Conservation (phyloP, 2,329 filamentous ascomycete species). For the Aureobasidium lini region DNA sequence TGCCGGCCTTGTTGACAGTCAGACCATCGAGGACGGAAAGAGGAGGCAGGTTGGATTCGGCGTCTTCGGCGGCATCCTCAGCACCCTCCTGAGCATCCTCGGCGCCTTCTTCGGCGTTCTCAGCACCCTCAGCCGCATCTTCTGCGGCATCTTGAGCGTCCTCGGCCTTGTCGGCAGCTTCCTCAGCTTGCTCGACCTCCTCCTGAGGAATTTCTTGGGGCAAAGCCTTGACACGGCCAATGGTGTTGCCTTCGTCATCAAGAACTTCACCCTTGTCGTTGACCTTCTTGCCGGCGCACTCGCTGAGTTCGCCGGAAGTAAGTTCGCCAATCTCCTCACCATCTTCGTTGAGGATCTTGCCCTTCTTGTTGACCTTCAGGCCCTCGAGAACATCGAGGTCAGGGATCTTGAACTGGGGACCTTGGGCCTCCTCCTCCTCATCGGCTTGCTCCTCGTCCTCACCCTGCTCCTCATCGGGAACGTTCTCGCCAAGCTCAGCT, state of each 20-base stretch:
- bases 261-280: conserved; percentile 58
- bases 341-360: conserved; percentile 45
- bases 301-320: conserved; percentile 49
- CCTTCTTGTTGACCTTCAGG: conserved; percentile 53
- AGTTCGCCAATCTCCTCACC: conserved; percentile 48
- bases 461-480: conserved; percentile 24
- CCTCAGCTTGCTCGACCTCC: conserved; percentile 27
- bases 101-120: conserved; percentile 24
- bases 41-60: conserved; percentile 34
- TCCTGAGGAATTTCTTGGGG: conserved; percentile 33
- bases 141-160: conserved; percentile 32
- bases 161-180: conserved; percentile 23
- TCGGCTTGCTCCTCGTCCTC: conserved; percentile 25
- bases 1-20: conserved; percentile 44
- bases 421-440: conserved; percentile 18
- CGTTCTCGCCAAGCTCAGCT: conserved; percentile 39
- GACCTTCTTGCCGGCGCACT: conserved; percentile 59
- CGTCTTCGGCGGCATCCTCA: conserved; percentile 27
- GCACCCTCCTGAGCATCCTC: conserved; percentile 23
- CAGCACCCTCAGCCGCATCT: conserved; percentile 24
- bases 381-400: conserved; percentile 43
- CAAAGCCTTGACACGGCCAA: conserved; percentile 52
- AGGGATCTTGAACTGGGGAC: conserved; percentile 30
- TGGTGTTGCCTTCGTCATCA: conserved; percentile 55
- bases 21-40: conserved; percentile 44